Evolutionary conservation across 805 yeast genomes (phyloP).

Genomic region (Candida nemodendra): DNA sequence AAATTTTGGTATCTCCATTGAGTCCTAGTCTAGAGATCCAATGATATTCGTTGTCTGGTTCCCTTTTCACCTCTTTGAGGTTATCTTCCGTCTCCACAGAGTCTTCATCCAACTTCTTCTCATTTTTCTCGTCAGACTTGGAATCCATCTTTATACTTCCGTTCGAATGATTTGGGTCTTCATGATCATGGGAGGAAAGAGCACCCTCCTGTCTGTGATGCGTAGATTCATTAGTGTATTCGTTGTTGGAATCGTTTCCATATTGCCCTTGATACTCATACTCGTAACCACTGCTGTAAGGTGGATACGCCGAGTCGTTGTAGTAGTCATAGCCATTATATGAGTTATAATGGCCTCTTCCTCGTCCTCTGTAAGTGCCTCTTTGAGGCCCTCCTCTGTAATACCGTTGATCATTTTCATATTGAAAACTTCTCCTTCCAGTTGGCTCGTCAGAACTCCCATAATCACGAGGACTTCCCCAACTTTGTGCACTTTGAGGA

Average conservation of each 20-base stretch:
- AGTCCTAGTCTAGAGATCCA: slow-evolving; percentile 30
- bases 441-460: slow-evolving; percentile 2
- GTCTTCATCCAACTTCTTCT: background rate
- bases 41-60: slow-evolving; percentile 22
- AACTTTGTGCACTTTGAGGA: background rate
- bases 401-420: slow-evolving; percentile 4
- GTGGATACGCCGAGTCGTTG: slow-evolving; percentile 1
- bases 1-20: slow-evolving; percentile 18
- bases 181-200: background rate
- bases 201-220: background rate
- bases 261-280: slow-evolving; percentile 1
- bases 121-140: background rate
- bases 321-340: slow-evolving; percentile 8
- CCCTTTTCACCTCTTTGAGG: slow-evolving; percentile 3
- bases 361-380: slow-evolving; percentile 11
- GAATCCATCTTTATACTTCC: slow-evolving; percentile 1
- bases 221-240: background rate
- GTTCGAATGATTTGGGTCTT: background rate
- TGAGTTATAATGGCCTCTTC: slow-evolving; percentile 4
- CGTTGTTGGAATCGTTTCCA: background rate
- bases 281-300: slow-evolving; percentile 5
- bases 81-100: slow-evolving; percentile 1
- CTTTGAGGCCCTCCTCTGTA: slow-evolving; percentile 9
- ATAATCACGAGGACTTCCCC: slow-evolving; percentile 1
- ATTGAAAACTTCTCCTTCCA: slow-evolving; percentile 3